A percentile compares a stretch with the other conserved stretches of the same genome.
Conservation (phyloP, 495 filamentous ascomycete genomes). For the Podospora fimiseda region DNA sequence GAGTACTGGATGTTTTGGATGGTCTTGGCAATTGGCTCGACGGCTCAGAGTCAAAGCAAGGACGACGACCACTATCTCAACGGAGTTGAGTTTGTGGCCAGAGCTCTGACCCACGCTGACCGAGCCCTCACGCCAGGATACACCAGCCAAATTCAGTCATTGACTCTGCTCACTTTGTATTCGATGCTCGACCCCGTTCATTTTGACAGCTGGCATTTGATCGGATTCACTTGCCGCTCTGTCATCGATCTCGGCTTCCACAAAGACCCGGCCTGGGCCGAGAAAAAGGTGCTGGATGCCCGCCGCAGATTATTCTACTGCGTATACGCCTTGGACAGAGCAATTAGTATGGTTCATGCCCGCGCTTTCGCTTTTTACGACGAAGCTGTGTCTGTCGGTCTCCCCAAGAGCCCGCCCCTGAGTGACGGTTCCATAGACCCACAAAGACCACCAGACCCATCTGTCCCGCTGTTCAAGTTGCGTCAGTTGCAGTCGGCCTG, state of each 20-base stretch:
- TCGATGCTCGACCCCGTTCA: conserved; percentile 79
- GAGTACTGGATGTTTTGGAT: conserved; percentile 84
- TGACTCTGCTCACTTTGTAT: conserved; percentile 80
- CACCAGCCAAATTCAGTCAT: conserved; percentile 72
- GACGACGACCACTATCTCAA: conserved; percentile 58
- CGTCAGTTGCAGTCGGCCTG: conserved; percentile 71
- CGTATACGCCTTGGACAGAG: conserved; percentile 75
- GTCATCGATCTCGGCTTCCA: conserved; percentile 84
- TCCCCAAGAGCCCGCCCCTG: conserved; percentile 38
- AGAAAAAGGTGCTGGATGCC: conserved; percentile 58
- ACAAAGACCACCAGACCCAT: conserved; percentile 36
- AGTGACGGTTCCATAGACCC: conserved; percentile 40
- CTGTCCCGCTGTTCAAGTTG: conserved; percentile 64
- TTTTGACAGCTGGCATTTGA: conserved; percentile 85
- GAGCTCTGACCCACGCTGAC: conserved; percentile 69
- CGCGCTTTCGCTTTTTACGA: conserved; percentile 88
- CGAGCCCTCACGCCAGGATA: conserved; percentile 77
- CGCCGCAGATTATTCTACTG: conserved; percentile 78
- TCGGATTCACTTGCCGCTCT: conserved; percentile 78
- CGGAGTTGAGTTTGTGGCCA: conserved; percentile 59
- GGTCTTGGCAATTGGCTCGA: conserved; percentile 75
- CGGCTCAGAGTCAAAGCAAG: conserved; percentile 60
- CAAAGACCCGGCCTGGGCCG: conserved; percentile 73
- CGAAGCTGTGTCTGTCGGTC: conserved; percentile 66
- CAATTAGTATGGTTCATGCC: conserved; percentile 71